A percentile compares a stretch with the other conserved stretches of the same genome.
These are phyloP conservation scores for Clonostachys byssicola DNA, from an alignment of 2,329 filamentous ascomycete species.

Conservation along the genomic window DNA sequence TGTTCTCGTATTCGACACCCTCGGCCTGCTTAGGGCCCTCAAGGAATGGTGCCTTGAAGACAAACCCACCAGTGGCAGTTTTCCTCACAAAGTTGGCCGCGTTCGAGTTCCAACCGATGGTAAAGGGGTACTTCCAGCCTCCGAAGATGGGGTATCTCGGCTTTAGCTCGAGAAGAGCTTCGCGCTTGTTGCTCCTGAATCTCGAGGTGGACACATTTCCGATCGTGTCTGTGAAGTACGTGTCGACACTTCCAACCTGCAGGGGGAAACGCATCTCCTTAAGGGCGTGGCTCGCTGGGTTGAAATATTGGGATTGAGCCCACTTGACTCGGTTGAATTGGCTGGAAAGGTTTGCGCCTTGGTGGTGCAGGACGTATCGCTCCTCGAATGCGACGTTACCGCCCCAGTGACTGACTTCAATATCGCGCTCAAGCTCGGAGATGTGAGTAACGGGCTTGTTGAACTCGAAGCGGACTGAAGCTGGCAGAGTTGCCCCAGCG, in stretches of 20 bases:
- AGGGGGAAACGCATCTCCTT: conserved; percentile 81
- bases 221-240: conserved; percentile 95
- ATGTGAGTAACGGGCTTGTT: conserved; percentile 86
- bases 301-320: conserved; percentile 70
- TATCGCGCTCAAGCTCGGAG: conserved; percentile 75
- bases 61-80: conserved; percentile 63
- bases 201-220: conserved; percentile 94
- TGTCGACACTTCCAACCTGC: conserved; percentile 72
- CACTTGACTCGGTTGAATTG: conserved; percentile 76
- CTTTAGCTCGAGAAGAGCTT: conserved; percentile 84
- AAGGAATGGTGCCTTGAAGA: conserved; percentile 87
- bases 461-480: conserved; percentile 88
- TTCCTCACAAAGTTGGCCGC: conserved; percentile 72
- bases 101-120: conserved; percentile 91
- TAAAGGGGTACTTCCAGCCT: conserved; percentile 97
- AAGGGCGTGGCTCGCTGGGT: conserved; percentile 71
- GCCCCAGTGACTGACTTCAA: conserved; percentile 97
- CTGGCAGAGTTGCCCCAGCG: conserved; percentile 69
- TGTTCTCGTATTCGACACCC: conserved; percentile 79
- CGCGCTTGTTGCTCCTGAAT: conserved; percentile 73
- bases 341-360: conserved; percentile 71
- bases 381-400: conserved; percentile 96
- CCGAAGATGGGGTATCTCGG: conserved; percentile 96
- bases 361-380: conserved; percentile 82
- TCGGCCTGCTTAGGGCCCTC: conserved; percentile 86